Conservation (phyloP, 2,329 filamentous ascomycete species). For the Aspergillus tanneri region DNA sequence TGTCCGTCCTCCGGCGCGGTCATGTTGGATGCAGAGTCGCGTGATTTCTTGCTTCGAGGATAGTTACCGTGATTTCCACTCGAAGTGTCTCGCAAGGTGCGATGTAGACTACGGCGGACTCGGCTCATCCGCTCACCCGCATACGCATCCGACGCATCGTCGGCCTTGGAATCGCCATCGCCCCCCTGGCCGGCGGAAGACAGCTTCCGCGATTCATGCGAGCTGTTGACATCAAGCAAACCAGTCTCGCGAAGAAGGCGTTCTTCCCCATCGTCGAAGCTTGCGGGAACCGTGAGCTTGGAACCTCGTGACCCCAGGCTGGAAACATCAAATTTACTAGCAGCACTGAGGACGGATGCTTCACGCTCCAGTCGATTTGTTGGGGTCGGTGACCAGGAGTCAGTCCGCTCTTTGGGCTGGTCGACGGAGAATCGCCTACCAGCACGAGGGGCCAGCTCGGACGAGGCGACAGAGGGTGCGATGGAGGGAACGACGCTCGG, state of each 20-base stretch:
- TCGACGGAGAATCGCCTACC: slow-evolving; percentile 32
- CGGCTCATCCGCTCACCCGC: slow-evolving; percentile 58
- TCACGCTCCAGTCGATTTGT: slow-evolving; percentile 35
- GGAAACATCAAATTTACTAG: slow-evolving; percentile 37
- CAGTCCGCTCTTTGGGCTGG: slow-evolving; percentile 28
- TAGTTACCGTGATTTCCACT: slow-evolving; percentile 57
- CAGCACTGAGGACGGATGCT: slow-evolving; percentile 40
- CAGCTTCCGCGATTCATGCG: slow-evolving; percentile 43
- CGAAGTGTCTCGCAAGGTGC: slow-evolving; percentile 79
- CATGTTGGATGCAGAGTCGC: slow-evolving; percentile 65
- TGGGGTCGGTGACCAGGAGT: slow-evolving; percentile 26
- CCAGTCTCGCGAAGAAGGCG: slow-evolving; percentile 67
- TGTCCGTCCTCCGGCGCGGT: slow-evolving; percentile 53
- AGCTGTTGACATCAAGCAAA: slow-evolving; percentile 54
- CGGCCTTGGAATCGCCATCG: slow-evolving; percentile 44
- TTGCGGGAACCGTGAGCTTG: slow-evolving; percentile 35
- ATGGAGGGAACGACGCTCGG: slow-evolving; percentile 35
- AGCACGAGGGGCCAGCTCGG: slow-evolving; percentile 26
- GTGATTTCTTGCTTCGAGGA: slow-evolving; percentile 73
- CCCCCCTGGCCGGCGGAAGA: slow-evolving; percentile 42
- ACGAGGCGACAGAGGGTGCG: slow-evolving; percentile 35
- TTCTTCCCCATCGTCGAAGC: slow-evolving; percentile 65
- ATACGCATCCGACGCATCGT: slow-evolving; percentile 38
- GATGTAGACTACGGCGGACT: slow-evolving; percentile 82
- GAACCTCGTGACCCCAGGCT: slow-evolving; percentile 37